Percentiles rank a stretch among this genome's conserved stretches.
Conservation (phyloP, 805 yeast genomes). For the Yamadazyma nakazawae region DNA sequence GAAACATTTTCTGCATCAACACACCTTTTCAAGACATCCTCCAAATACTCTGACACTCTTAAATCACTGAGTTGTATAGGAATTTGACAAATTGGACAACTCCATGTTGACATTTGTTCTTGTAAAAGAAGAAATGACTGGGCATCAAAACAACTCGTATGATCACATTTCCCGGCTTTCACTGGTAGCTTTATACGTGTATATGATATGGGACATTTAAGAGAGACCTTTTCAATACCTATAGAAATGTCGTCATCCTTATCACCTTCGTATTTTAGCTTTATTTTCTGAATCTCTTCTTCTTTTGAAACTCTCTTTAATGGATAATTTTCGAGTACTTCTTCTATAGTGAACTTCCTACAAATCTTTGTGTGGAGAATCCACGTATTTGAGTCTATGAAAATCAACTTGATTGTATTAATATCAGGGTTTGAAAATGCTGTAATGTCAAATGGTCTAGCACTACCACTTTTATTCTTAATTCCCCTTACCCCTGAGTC, state of each 20-base stretch:
- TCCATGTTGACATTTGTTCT: conserved; percentile 78
- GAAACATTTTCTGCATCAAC: conserved; percentile 61
- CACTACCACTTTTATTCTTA: conserved; percentile 73
- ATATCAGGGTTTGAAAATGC: conserved; percentile 14
- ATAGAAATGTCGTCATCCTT: conserved; percentile 62
- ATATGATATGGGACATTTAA: conserved; percentile 78
- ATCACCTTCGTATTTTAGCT: conserved; percentile 15
- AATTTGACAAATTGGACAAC: conserved; percentile 77
- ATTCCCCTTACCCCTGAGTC: conserved; percentile 67
- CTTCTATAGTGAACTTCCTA: neutral
- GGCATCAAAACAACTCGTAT: conserved; percentile 88
- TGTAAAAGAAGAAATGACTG: conserved; percentile 70
- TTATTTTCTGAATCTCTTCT: conserved; percentile 53
- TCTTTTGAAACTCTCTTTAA: conserved; percentile 30
- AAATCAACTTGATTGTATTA: conserved; percentile 43
- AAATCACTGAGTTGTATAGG: conserved; percentile 53
- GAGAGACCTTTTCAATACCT: conserved; percentile 59
- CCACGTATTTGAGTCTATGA: conserved; percentile 51
- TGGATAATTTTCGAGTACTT: neutral
- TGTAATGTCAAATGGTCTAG: conserved; percentile 79
- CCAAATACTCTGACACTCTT: conserved; percentile 70
- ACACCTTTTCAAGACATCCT: conserved; percentile 55
- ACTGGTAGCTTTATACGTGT: conserved; percentile 69
- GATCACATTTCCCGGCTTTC: conserved; percentile 68
- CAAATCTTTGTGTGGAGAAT: conserved; percentile 44